These are phyloP conservation scores for Mallotus japonicus DNA, from an alignment of 441 rosid species.

Conservation along the genomic window DNA sequence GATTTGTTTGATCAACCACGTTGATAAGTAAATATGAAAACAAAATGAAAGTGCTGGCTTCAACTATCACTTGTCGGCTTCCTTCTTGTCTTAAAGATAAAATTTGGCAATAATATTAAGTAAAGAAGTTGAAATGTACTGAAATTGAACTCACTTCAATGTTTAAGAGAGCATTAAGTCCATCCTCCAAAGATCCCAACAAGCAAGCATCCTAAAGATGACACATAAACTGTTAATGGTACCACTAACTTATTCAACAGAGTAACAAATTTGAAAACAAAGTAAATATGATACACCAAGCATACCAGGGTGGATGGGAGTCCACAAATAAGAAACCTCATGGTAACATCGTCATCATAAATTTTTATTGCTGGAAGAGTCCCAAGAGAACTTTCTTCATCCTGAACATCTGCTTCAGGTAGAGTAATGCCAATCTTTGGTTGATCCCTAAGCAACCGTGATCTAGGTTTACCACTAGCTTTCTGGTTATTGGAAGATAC, in stretches of 20 bases:
- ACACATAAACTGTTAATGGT: constrained; percentile 3
- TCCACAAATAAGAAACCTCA: constrained; percentile 92
- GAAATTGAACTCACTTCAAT: constrained; percentile 69
- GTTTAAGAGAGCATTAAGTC: constrained; percentile 87
- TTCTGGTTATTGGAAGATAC: constrained; percentile 44
- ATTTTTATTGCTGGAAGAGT: constrained; percentile 82
- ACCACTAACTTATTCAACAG: constrained; percentile 19
- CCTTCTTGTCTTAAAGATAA: neutral
- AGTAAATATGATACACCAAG: constrained; percentile 21
- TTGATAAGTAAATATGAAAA: neutral
- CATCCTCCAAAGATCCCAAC: constrained; percentile 83
- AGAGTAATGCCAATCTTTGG: constrained; percentile 71
- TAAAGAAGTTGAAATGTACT: neutral
- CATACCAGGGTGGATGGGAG: constrained; percentile 60
- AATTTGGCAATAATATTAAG: neutral
- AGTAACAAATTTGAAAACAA: constrained; percentile 17
- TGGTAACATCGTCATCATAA: constrained; percentile 83
- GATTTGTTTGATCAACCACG: neutral
- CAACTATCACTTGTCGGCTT: constrained; percentile 6
- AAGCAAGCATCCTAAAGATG: constrained; percentile 61
- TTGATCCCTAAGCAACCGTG: constrained; percentile 74
- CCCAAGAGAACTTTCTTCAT: constrained; percentile 68
- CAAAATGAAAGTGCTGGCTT: neutral
- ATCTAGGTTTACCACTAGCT: constrained; percentile 50
- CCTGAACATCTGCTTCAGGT: constrained; percentile 67